Conservation (phyloP, 2,329 filamentous ascomycete genomes). For the Thelonectria olida region DNA sequence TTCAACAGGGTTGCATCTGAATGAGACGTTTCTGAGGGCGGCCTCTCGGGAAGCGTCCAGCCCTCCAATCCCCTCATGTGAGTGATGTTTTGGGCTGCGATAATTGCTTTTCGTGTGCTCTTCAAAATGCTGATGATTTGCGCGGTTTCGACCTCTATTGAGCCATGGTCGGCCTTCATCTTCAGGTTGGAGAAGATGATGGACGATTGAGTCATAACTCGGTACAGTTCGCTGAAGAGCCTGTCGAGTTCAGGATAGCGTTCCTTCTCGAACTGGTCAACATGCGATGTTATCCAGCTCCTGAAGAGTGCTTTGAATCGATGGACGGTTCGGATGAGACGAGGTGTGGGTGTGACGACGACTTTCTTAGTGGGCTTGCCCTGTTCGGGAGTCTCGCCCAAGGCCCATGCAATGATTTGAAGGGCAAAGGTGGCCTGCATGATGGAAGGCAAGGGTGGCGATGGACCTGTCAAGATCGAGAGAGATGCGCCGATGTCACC, state of each 20-base stretch:
- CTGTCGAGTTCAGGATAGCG: conserved; percentile 19
- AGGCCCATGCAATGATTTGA: conserved; percentile 19
- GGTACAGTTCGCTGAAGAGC: conserved; percentile 17
- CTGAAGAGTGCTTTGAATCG: conserved; percentile 23
- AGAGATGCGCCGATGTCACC: neutral
- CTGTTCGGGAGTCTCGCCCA: conserved; percentile 29
- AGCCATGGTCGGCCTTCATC: conserved; percentile 14
- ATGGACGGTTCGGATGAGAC: conserved; percentile 16
- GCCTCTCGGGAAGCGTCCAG: conserved; percentile 15
- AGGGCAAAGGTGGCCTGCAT: conserved; percentile 29
- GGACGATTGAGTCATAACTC: conserved; percentile 22
- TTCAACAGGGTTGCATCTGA: conserved; percentile 8
- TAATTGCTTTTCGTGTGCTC: conserved; percentile 24
- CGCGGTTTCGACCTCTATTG: conserved; percentile 12
- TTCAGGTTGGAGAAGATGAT: conserved; percentile 28
- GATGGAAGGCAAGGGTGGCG: conserved; percentile 3
- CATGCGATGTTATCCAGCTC: conserved; percentile 14
- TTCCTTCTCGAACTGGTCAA: conserved; percentile 7
- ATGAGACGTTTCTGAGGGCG: neutral
- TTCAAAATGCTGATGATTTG: conserved; percentile 22
- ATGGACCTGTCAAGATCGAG: conserved; percentile 1
- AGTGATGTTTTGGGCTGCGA: conserved; percentile 24
- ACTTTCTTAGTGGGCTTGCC: conserved; percentile 12
- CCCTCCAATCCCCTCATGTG: conserved; percentile 22
- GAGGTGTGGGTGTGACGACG: conserved; percentile 9